A percentile compares a stretch with the other conserved stretches of the same genome.
Evolutionary conservation across 768 basidiomycete species (phyloP).

Genomic region (Phaffia tasmanica): DNA sequence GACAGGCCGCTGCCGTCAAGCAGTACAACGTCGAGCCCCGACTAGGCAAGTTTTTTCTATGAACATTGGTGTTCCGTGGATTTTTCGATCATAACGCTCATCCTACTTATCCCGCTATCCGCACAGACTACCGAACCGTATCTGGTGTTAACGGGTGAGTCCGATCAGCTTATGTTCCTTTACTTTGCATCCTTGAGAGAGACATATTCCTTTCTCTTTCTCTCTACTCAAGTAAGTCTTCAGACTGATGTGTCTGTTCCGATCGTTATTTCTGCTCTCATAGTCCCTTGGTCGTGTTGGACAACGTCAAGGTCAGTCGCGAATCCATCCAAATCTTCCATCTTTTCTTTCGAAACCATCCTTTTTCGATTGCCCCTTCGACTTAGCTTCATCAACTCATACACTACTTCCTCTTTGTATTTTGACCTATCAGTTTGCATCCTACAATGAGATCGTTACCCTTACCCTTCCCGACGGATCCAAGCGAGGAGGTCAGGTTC

Average conservation of each 20-base stretch:
- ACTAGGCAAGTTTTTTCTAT: constrained; percentile 50
- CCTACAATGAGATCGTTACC: constrained; percentile 96
- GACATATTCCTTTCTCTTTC: not conserved
- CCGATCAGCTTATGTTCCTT: not conserved
- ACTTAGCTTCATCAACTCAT: not conserved
- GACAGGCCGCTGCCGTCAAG: constrained; percentile 75
- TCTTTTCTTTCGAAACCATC: not conserved
- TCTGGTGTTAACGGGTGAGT: constrained; percentile 92
- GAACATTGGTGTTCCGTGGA: not conserved
- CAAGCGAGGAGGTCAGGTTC: constrained; percentile 89
- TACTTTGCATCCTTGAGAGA: not conserved
- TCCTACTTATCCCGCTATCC: not conserved
- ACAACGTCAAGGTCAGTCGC: constrained; percentile 81
- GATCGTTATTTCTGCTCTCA: no score
- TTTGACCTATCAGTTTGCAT: constrained; percentile 57
- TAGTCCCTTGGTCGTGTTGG: constrained; percentile 88
- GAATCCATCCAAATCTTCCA: not conserved
- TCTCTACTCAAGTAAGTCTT: not conserved
- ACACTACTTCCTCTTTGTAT: not conserved
- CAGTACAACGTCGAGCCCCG: constrained; percentile 79
- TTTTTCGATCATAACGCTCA: not conserved
- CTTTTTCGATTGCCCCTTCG: constrained; percentile 3
- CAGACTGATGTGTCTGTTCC: not conserved
- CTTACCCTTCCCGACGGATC: constrained; percentile 90
- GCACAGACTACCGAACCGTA: constrained; percentile 87